Percentiles rank a stretch among this genome's conserved stretches.
Conservation (phyloP, 1,284 basidiomycete genomes). For the Apiotrichum mycotoxinovorans region DNA sequence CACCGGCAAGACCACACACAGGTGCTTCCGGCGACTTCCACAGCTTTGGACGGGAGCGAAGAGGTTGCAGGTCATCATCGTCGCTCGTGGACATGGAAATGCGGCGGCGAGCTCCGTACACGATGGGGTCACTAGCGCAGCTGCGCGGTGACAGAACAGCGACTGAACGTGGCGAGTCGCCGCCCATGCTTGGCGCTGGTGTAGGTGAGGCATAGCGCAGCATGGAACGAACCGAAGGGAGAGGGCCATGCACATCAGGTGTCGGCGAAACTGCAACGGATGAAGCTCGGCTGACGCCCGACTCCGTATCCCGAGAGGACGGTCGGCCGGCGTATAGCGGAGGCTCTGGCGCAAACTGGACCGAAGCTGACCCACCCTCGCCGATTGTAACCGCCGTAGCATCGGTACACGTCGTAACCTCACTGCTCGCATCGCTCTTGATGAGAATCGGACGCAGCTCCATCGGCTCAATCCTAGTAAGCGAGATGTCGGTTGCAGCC, state of each 20-base stretch:
- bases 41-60: slow-evolving; percentile 23
- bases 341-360: too few species aligned
- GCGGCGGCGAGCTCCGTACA: neutral
- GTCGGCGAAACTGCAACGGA: neutral
- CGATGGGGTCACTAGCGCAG: slow-evolving; percentile 20
- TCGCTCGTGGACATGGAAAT: slow-evolving; percentile 41
- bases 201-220: slow-evolving; percentile 1
- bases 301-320: neutral
- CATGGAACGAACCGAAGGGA: slow-evolving; percentile 5
- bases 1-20: neutral
- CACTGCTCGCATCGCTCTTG: neutral
- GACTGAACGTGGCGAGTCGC: neutral
- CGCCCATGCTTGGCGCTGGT: slow-evolving; percentile 4
- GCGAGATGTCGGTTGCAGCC: neutral
- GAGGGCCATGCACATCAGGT: neutral
- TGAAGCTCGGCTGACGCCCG: neutral
- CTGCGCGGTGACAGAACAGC: slow-evolving; percentile 12
- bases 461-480: too few species aligned
- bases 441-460: neutral
- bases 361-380: too few species aligned
- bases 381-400: too few species aligned
- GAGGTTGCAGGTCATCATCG: slow-evolving; percentile 38
- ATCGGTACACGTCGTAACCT: neutral
- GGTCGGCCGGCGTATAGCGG: neutral
- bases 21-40: neutral